Evolutionary conservation across 305 asterid genomes (phyloP).

Genomic region (Plantago lanceolata): DNA sequence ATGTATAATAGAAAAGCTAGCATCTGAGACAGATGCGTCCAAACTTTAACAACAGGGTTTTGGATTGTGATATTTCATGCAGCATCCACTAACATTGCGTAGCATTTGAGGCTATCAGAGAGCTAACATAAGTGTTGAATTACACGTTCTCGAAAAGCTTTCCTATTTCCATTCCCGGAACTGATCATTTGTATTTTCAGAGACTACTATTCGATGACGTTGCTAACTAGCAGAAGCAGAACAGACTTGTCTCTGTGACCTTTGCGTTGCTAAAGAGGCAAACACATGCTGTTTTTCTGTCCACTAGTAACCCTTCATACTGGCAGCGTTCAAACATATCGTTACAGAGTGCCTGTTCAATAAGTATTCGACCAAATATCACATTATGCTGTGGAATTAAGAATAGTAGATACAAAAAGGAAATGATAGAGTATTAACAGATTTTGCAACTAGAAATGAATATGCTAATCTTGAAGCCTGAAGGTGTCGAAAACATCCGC

Average conservation of each 20-base stretch:
- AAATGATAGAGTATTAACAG: too few relatives aligned
- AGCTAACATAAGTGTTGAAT: slow-evolving; percentile 22
- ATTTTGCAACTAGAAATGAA: too few relatives aligned
- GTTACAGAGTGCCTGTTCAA: slow-evolving; percentile 24
- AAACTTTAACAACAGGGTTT: too few relatives aligned
- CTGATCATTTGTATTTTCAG: slow-evolving; percentile 16
- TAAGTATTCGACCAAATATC: slow-evolving; percentile 1
- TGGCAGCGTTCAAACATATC: slow-evolving; percentile 20
- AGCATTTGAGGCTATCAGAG: neutral
- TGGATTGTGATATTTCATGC: neutral
- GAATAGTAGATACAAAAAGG: neutral
- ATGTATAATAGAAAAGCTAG: too few relatives aligned
- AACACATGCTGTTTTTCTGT: slow-evolving; percentile 4
- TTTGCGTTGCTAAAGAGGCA: slow-evolving; percentile 16
- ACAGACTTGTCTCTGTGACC: slow-evolving; percentile 26
- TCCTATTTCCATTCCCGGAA: slow-evolving; percentile 17
- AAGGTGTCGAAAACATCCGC: neutral
- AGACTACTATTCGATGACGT: slow-evolving; percentile 17
- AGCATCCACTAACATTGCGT: slow-evolving; percentile 5
- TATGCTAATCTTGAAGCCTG: too few relatives aligned
- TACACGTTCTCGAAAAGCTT: slow-evolving; percentile 15
- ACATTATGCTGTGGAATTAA: neutral
- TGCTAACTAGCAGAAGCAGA: slow-evolving; percentile 13
- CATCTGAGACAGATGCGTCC: too few relatives aligned
- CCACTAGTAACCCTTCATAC: slow-evolving; percentile 13